Evolutionary conservation across 805 yeast genomes (phyloP).

Genomic region (Starmerella riodocensis): DNA sequence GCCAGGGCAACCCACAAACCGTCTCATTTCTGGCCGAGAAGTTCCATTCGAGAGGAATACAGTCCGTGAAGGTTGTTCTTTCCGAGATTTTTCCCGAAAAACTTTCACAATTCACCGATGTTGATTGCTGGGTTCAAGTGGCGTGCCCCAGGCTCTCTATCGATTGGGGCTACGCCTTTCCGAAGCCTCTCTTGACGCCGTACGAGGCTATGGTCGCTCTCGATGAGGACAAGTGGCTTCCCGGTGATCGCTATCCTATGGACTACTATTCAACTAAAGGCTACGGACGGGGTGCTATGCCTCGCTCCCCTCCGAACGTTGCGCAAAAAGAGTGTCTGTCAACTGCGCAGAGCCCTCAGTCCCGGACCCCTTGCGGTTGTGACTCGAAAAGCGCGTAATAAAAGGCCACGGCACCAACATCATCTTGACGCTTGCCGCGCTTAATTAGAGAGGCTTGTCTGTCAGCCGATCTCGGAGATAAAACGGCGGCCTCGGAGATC

Average conservation of each 20-base stretch:
- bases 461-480: too few species aligned
- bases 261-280: slow-evolving; percentile 86
- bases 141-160: slow-evolving; percentile 94
- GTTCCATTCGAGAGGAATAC: slow-evolving; percentile 42
- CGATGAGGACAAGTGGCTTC: slow-evolving; percentile 40
- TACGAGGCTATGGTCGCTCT: slow-evolving; percentile 90
- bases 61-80: slow-evolving; percentile 66
- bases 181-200: slow-evolving; percentile 82
- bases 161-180: slow-evolving; percentile 98
- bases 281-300: slow-evolving; percentile 75
- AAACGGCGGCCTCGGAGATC: too few species aligned
- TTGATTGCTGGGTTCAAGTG: slow-evolving; percentile 91
- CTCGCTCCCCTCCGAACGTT: slow-evolving; percentile 27
- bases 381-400: too few species aligned
- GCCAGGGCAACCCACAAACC: slow-evolving; percentile 84
- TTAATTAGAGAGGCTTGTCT: too few species aligned
- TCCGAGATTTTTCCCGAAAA: slow-evolving; percentile 92
- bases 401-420: too few species aligned
- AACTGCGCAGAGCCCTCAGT: too few species aligned
- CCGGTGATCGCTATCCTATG: slow-evolving; percentile 66
- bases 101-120: slow-evolving; percentile 78
- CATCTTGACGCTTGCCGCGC: too few species aligned
- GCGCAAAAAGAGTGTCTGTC: too few species aligned
- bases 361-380: too few species aligned
- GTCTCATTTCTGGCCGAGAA: slow-evolving; percentile 49